Evolutionary conservation across 768 basidiomycete genomes (phyloP), one percentile per base, ranked within the genome.

Genomic region (Exidia glandulosa): DNA sequence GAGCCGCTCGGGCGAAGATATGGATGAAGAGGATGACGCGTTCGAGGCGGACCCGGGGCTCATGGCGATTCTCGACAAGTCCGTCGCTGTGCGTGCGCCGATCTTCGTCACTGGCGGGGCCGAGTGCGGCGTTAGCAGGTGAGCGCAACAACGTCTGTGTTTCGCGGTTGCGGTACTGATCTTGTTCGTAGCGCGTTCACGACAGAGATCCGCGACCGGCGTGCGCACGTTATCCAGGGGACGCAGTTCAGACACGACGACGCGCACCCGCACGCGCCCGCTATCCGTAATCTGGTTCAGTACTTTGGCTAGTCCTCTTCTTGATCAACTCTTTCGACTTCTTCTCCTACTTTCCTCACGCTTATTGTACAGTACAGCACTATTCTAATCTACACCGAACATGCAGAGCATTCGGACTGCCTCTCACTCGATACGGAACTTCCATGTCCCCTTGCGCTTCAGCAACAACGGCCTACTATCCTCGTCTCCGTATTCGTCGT

Each of bases 1-100:
- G 32, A 45, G 41, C 41, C 41, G 41, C 41, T 13, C 61, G 25
- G 33, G 64, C 63, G 57, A 70, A 66, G 61, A 65, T 41, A 57
- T 57, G 48, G 50, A 57, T n/a, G 61, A 33, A n/a, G 36, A 63
- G 37, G 62, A 62, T 30, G 52, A 62, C 50, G 54, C 63, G 29
- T 23, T 68, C 23, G 67, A 64, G 14, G 64, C 74, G 9, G 84
- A 86, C 62, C 59, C 75, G 0, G 84, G 84, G 0, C 70, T 80
- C 27, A 63, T 75, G 55, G 81, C 77, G 1, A 85, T 85, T 55
- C 63, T 86, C 60, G 81, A 85, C 61, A 84, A 83, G 67, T 68
- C 79, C 60, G 76, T 83, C 41, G 74, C 77, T n/a, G 75, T 74
- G 60, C 68, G 74, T 30, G 77, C 82, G 25, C 67, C 72, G 37